Evolutionary conservation across 331 rosid genomes (phyloP).

Genomic region (Arachis monticola): DNA sequence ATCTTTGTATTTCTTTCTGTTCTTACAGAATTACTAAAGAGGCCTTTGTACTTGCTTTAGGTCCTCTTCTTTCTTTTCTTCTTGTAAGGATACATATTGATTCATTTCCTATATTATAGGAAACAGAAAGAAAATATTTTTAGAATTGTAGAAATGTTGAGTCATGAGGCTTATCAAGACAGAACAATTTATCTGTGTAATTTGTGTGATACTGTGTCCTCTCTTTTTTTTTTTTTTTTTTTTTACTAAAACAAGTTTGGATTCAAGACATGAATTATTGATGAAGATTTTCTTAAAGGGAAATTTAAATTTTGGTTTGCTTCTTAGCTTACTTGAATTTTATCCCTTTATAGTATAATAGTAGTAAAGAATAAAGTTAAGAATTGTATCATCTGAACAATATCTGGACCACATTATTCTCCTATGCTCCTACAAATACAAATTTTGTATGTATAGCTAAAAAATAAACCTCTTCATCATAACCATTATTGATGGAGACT

Average conservation of each 20-base stretch:
- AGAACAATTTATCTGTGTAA: conserved; percentile 25
- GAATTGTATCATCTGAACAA: conserved; percentile 38
- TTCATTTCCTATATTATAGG: conserved; percentile 34
- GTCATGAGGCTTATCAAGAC: neutral
- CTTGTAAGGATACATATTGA: conserved; percentile 43
- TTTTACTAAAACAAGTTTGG: neutral
- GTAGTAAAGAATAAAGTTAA: conserved; percentile 40
- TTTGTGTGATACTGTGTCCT: neutral
- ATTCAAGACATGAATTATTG: conserved; percentile 40
- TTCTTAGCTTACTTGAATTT: conserved; percentile 41
- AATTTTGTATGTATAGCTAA: conserved; percentile 23
- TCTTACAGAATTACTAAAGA: neutral
- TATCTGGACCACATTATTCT: conserved; percentile 42
- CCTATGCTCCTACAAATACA: conserved; percentile 8
- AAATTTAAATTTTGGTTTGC: conserved; percentile 36
- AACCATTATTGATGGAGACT: conserved; percentile 1
- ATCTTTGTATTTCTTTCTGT: neutral
- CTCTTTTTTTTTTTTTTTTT: neutral
- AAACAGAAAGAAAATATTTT: conserved; percentile 16
- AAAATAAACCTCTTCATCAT: neutral
- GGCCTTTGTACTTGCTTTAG: conserved; percentile 7
- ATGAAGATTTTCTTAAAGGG: conserved; percentile 50
- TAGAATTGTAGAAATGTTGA: conserved; percentile 35
- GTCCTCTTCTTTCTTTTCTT: conserved; percentile 36
- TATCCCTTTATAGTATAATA: conserved; percentile 29